These are phyloP conservation scores for Blastocystis sp. DNA, from an alignment of 352 stramenopile species.

Conservation along the genomic window DNA sequence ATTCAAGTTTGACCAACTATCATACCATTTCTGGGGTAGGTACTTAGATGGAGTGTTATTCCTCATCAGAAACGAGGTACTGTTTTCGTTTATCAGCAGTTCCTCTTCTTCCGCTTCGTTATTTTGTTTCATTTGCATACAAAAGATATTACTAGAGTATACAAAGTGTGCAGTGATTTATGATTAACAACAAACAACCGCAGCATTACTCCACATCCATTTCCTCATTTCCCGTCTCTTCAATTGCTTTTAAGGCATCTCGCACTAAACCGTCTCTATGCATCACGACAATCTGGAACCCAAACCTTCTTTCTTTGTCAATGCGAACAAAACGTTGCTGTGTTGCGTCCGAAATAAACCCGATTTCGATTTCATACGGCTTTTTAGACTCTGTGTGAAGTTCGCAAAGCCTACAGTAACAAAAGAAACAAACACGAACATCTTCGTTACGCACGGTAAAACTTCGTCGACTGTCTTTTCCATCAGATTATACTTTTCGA, in stretches of 20 bases:
- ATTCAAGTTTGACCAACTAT: slow-evolving; percentile 10
- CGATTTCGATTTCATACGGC: slow-evolving; percentile 59
- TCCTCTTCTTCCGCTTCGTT: neutral
- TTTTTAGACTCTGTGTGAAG: slow-evolving; percentile 60
- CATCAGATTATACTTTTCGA: slow-evolving; percentile 58
- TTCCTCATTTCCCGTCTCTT: neutral
- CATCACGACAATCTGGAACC: neutral
- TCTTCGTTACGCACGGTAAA: slow-evolving; percentile 27
- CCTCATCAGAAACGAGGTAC: neutral
- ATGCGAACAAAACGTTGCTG: slow-evolving; percentile 42
- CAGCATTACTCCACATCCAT: slow-evolving; percentile 39
- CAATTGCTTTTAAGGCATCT: slow-evolving; percentile 3
- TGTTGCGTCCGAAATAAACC: slow-evolving; percentile 31
- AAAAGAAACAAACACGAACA: neutral
- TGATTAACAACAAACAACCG: slow-evolving; percentile 27
- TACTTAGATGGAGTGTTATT: neutral
- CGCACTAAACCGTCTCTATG: slow-evolving; percentile 21
- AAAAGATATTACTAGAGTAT: neutral
- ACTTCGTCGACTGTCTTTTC: slow-evolving; percentile 44
- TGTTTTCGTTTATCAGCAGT: neutral
- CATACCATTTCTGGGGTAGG: neutral
- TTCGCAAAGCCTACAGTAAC: neutral
- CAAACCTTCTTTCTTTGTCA: slow-evolving; percentile 3
- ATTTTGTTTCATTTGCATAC: neutral
- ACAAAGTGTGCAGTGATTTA: neutral